Conservation (phyloP, 2,329 filamentous ascomycete genomes). For the Aspergillus phoenicis region DNA sequence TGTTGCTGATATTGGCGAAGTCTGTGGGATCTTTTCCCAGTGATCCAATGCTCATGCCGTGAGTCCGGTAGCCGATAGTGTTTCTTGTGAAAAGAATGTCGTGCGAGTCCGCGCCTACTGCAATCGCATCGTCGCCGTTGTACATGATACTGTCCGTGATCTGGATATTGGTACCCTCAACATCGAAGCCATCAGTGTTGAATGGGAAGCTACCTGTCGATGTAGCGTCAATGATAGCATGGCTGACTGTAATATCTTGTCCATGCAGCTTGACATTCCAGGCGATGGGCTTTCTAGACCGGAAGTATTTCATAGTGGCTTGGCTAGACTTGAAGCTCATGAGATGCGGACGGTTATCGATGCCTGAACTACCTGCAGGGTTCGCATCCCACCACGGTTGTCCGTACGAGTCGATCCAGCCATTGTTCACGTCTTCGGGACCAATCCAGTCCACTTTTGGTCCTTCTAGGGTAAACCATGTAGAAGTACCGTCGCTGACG, state of each 20-base stretch:
- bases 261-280: conserved; percentile 47
- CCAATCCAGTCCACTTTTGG: conserved; percentile 32
- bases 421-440: conserved; percentile 39
- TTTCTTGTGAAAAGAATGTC: conserved; percentile 44
- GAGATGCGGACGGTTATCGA: conserved; percentile 45
- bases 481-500: conserved; percentile 35
- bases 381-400: conserved; percentile 52
- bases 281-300: conserved; percentile 49
- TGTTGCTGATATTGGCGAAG: conserved; percentile 46
- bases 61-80: conserved; percentile 49
- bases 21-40: conserved; percentile 42
- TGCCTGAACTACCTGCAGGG: conserved; percentile 41
- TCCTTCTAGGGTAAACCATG: conserved; percentile 43
- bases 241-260: conserved; percentile 43
- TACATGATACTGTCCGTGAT: conserved; percentile 39
- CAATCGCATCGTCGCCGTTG: conserved; percentile 51
- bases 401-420: conserved; percentile 52
- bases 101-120: conserved; percentile 41
- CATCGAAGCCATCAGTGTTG: conserved; percentile 44
- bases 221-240: conserved; percentile 46
- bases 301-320: conserved; percentile 43
- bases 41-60: conserved; percentile 50
- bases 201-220: conserved; percentile 45
- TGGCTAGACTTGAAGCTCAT: conserved; percentile 43
- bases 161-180: conserved; percentile 31